Base-by-base conservation (phyloP, 1,284 basidiomycete genomes). In the Irpex lacteus region DNA sequence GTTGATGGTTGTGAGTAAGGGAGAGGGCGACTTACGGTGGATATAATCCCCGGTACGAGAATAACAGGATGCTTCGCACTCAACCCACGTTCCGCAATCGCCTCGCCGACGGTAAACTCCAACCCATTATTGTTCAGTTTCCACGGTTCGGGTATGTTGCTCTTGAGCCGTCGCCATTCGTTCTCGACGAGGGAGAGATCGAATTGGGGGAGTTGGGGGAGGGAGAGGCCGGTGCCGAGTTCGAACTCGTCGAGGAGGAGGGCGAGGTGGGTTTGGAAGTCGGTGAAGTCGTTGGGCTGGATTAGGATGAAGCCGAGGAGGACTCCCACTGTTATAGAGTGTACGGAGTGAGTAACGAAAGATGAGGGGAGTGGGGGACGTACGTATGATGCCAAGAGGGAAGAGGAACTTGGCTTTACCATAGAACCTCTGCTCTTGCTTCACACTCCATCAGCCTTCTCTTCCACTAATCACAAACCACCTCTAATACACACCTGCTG, bases 31-130 rank as follows among this genome's bases (percentile, higher is more conserved):
- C 84, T 63, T 66, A 89, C 90, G 0, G 89, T 92, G 2, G 89
- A 91, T 59, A 92, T 85, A 32, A 92, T 85, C 0, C 94, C 94
- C 3, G 94, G 94, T 40, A 95, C 83, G 18, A 95, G 78, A 5
- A 96, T 83, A 15, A 96, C 86, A 0, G 95, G 94, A 74, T 93
- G 83, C 60, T 90, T 78, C 21, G 93, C 93, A 56, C 76, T 77
- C 62, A 95, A 76, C 0, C 91, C 93, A 56, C 88, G 81, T 2
- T 80, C 82, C 37, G 84, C 82, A 68, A 95, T 85, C 50, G 81
- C 80, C 66, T 94, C 88, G 19, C 95, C 95, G 2, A 92, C 91
- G 66, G 87, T 84, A 70, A 97, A 97, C 74, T 95, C 94, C 60
- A 94, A 81, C 2, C 91, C 90, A 65, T 92, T 91, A 21, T 85